phyloP scores from a whole-genome alignment of 2,329 filamentous ascomycete genomes.

The Alternaria panax region DNA sequence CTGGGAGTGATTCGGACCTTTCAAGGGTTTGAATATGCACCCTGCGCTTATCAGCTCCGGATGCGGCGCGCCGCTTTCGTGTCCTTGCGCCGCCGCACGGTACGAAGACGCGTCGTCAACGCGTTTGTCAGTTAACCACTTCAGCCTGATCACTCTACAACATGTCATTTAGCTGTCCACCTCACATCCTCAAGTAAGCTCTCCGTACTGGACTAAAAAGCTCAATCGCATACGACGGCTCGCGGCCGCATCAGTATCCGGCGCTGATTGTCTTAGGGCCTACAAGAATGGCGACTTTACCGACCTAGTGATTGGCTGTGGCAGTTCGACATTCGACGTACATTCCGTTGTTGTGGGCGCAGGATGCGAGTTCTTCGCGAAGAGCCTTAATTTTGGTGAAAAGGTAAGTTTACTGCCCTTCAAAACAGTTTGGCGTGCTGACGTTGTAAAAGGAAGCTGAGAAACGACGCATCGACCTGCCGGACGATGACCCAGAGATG shows the following conservation, averaged over 20 bases:
- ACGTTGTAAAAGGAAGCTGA: constrained; percentile 18
- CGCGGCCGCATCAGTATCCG: not conserved
- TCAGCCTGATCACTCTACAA: not conserved
- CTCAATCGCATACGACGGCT: too few relatives aligned
- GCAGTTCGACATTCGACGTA: constrained; percentile 17
- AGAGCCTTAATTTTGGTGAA: constrained; percentile 14
- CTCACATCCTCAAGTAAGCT: not conserved
- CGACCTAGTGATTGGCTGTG: constrained; percentile 29
- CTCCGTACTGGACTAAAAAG: not conserved
- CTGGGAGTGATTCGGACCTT: not conserved
- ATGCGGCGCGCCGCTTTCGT: not conserved
- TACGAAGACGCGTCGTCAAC: not conserved
- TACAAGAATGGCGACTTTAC: constrained; percentile 24
- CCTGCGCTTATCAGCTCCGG: not conserved
- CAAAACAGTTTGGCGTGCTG: not conserved
- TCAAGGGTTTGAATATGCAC: not conserved
- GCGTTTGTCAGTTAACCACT: not conserved
- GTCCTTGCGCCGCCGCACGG: not conserved
- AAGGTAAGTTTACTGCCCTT: not conserved
- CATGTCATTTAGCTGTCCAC: not conserved
- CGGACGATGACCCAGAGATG: constrained; percentile 29
- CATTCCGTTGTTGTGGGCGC: constrained; percentile 25
- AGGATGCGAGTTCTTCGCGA: constrained; percentile 25
- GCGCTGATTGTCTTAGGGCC: constrained; percentile 8
- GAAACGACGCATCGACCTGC: constrained; percentile 20